Percentiles rank a stretch among this genome's conserved stretches.
These are phyloP conservation scores for Fusarium miscanthi DNA, from an alignment of 2,329 filamentous ascomycete genomes.

Conservation along the genomic window DNA sequence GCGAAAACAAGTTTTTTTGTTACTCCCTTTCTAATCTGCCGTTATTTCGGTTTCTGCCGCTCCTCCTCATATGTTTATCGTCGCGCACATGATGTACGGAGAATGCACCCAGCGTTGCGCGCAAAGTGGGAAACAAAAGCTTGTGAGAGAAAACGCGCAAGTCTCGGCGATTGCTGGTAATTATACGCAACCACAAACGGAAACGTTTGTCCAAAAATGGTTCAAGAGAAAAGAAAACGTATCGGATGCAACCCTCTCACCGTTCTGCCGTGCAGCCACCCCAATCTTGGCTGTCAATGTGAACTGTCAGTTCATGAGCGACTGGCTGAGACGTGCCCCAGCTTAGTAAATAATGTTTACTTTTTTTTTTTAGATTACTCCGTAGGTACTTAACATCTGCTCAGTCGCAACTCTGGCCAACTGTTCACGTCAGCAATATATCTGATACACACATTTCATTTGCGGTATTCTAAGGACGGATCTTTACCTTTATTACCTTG, in stretches of 20 bases:
- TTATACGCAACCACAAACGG: constrained; percentile 7
- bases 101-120: neutral
- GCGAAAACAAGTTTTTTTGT: constrained; percentile 12
- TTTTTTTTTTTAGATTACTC: constrained; percentile 3
- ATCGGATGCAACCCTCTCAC: constrained; percentile 33
- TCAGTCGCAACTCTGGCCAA: neutral
- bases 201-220: constrained; percentile 12
- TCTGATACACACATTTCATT: neutral
- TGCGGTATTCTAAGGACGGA: neutral
- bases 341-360: constrained; percentile 3
- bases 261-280: constrained; percentile 26
- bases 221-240: constrained; percentile 12
- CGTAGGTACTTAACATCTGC: neutral
- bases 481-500: neutral
- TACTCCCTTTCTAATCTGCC: neutral
- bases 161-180: constrained; percentile 2
- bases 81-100: constrained; percentile 9
- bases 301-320: constrained; percentile 6
- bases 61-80: constrained; percentile 13
- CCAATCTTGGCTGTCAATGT: constrained; percentile 12
- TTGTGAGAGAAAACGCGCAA: constrained; percentile 1
- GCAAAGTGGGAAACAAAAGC: neutral
- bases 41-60: neutral
- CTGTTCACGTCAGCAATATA: neutral
- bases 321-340: constrained; percentile 31